Base-by-base conservation (phyloP, 2,329 filamentous ascomycete species). In the Fusarium bactridioides region DNA sequence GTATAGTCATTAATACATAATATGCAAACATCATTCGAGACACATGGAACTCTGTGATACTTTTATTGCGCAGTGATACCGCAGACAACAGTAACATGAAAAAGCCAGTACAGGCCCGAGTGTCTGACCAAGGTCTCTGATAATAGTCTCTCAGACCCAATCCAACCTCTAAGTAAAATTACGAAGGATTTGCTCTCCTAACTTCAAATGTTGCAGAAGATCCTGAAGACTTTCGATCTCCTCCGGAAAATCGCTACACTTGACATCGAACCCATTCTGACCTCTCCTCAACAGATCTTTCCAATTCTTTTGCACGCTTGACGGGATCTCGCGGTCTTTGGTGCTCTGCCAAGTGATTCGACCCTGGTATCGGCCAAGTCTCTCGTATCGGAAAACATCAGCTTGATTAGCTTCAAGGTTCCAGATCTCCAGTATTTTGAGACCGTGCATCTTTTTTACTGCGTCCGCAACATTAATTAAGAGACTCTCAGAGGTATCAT, bases 71-170 rank as follows among this genome's bases (percentile, higher is more conserved):
- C 0, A 16, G 23, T 38, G 10, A 5, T 5, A 27, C 8, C 3
- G 13, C 5, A 40, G 8, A 12, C 12, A 18, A 2, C 8, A 12
- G 5, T 12, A n/a, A 18, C 15, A 5, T n/a, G 23, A 13, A 7
- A 25, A 53, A n/a, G 4, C 10, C 7, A 11, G 50, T 19, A 25
- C 7, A 11, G 1, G 8, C 2, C 2, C 2, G 16, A 23, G 1
- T 15, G 2, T 8, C n/a, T 10, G 10, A 25, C 16, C 9, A 5
- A 25, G 1, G 10, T 23, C 0, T 19, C n/a, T 3, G 12, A 27
- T 3, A 6, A 21, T 27, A 21, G 19, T 8, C 19, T 15, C 19
- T 8, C 8, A 10, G 16, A 19, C 15, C 11, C 2, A 18, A 2
- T 4, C 25, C 16, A 10, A 19, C 9, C 29, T 10, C 3, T 23